Conservation (phyloP, 208 protist species). For the Leishmania mexicana region DNA sequence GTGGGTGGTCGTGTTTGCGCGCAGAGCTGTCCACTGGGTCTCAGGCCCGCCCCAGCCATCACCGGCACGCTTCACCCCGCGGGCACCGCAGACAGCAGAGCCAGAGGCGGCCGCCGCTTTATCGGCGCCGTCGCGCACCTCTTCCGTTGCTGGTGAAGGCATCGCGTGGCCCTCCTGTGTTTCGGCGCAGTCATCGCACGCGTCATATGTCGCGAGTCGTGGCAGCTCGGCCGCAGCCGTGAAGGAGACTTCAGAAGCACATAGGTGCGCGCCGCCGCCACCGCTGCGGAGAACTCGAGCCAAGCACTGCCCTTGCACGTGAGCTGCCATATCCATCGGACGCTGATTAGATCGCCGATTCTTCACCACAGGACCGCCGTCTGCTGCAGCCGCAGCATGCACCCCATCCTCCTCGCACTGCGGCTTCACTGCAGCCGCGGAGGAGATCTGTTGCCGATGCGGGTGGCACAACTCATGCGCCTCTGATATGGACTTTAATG, state of each 20-base stretch:
- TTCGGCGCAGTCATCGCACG: neutral
- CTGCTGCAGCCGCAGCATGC: neutral
- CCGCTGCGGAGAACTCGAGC: neutral
- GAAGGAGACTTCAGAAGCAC: slow-evolving; percentile 10
- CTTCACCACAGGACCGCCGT: neutral
- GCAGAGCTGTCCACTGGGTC: neutral
- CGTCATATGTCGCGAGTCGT: neutral
- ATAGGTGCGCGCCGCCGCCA: slow-evolving; percentile 8
- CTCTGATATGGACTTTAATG: slow-evolving; percentile 7
- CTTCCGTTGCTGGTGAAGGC: neutral
- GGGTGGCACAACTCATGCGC: neutral
- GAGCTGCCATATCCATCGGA: neutral
- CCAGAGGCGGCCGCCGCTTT: neutral
- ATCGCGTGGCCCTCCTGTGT: neutral
- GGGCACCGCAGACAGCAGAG: neutral
- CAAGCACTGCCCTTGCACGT: neutral
- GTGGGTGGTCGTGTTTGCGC: neutral
- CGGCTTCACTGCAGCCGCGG: neutral
- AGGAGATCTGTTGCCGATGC: neutral
- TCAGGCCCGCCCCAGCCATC: neutral
- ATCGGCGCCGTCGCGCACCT: neutral
- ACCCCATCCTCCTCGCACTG: neutral
- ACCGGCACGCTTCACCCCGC: neutral
- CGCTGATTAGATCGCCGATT: neutral
- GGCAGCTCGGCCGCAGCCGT: neutral